phyloP scores from a whole-genome alignment of 306 rosid species.

The Echinosophora koreensis region DNA sequence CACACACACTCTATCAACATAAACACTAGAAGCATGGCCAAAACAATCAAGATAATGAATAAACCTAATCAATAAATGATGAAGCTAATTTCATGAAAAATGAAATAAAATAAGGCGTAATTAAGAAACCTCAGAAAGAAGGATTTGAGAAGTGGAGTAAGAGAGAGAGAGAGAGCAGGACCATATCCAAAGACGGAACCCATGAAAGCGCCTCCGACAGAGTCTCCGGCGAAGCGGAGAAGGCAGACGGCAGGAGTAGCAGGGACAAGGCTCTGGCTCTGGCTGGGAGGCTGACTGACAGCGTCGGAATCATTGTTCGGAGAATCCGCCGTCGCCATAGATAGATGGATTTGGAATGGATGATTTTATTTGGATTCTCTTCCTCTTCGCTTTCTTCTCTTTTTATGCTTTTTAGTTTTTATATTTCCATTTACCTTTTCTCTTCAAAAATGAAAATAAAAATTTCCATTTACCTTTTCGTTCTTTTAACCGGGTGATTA shows the following conservation, averaged over 20 bases:
- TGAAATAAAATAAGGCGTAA: not conserved
- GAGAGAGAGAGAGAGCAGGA: slow-evolving; percentile 16
- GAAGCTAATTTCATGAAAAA: too few species aligned
- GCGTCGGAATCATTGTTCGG: slow-evolving; percentile 54
- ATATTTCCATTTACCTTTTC: too few species aligned
- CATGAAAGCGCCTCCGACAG: slow-evolving; percentile 89
- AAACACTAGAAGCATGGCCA: not conserved
- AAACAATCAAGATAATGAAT: too few species aligned
- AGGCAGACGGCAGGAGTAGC: slow-evolving; percentile 76
- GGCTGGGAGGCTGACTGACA: not conserved
- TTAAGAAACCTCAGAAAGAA: not conserved
- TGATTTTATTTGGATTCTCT: not conserved
- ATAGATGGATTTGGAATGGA: not conserved
- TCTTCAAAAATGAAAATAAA: too few species aligned
- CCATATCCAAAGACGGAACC: slow-evolving; percentile 98
- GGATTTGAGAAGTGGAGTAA: not conserved
- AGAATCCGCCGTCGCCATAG: slow-evolving; percentile 68
- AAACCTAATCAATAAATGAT: too few species aligned
- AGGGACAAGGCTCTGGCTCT: slow-evolving; percentile 36
- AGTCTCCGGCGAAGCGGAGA: slow-evolving; percentile 75
- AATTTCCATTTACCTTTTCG: too few species aligned
- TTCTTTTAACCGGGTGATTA: too few species aligned
- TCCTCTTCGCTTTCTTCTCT: not conserved
- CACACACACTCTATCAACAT: not conserved
- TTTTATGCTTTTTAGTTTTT: too few species aligned